A percentile compares a stretch with the other conserved stretches of the same genome.
Conservation (phyloP, 495 filamentous ascomycete species). For the Daldinia loculata region DNA sequence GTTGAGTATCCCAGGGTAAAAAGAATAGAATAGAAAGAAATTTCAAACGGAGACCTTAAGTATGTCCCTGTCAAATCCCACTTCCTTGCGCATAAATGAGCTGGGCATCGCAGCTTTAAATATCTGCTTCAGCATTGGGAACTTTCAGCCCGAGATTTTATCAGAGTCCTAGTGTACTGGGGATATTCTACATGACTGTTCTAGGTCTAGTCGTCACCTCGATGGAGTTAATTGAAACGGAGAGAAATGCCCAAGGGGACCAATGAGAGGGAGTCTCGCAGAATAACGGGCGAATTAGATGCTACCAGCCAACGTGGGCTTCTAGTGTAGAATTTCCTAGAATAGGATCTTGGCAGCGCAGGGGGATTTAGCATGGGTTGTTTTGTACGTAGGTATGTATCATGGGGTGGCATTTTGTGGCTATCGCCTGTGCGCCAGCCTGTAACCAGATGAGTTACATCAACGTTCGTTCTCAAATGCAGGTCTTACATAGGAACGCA, state of each 20-base stretch:
- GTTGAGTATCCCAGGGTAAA: neutral
- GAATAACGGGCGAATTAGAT: slow-evolving; percentile 29
- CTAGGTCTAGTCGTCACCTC: slow-evolving; percentile 17
- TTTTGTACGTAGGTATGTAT: slow-evolving; percentile 11
- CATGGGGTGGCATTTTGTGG: slow-evolving; percentile 28
- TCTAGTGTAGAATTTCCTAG: slow-evolving; percentile 30
- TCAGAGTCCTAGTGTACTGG: slow-evolving; percentile 10
- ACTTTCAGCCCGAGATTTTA: slow-evolving; percentile 10
- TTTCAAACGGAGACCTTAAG: neutral
- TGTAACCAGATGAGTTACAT: slow-evolving; percentile 3
- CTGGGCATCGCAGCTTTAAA: slow-evolving; percentile 27
- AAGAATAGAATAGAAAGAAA: neutral
- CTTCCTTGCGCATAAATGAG: slow-evolving; percentile 6
- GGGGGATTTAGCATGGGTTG: slow-evolving; percentile 26
- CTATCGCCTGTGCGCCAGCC: neutral
- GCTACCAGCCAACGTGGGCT: slow-evolving; percentile 24
- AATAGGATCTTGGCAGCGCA: slow-evolving; percentile 40
- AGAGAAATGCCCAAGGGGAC: slow-evolving; percentile 24
- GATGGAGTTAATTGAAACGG: slow-evolving; percentile 36
- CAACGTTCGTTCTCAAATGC: neutral
- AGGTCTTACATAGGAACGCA: neutral
- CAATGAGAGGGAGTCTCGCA: slow-evolving; percentile 24
- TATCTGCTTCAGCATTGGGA: slow-evolving; percentile 12
- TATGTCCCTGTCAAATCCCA: neutral
- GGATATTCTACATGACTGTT: slow-evolving; percentile 11